Evolutionary conservation across 1,139 yeast species (phyloP), one percentile per base, ranked within the genome.

Genomic region (Geotrichum europaeum): DNA sequence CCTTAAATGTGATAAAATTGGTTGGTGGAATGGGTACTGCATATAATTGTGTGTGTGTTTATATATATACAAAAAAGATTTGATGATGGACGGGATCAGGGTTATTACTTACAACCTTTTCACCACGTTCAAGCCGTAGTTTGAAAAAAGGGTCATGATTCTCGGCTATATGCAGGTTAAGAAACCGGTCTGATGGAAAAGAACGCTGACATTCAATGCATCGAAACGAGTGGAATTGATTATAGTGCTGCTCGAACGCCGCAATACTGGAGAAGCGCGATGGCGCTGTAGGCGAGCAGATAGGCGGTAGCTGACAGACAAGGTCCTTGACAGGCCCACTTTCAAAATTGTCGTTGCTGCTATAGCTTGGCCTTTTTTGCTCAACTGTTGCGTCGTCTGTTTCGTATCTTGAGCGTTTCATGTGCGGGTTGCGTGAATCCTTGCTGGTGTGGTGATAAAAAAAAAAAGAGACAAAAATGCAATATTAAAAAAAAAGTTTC

Each of bases 81-180:
- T 1, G 5, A 10, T 12, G 18, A 34, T 36, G 6, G n/a, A 36
- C 36, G 15, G 36, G 25, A 24, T 24, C 36, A 32, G 36, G 15
- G 15, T 32, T 32, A 40, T 6, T 5, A 64, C 64, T 43, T 57
- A 64, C 64, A 3, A 76, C 75, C 40, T 73, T 73, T 12, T 73
- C 77, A 1, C 83, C 84, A 20, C 71, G 67, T 51, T 80, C 80
- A 59, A 69, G 69, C 50, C 69, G 67, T 1, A 79, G 73, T 32
- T 66, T 67, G 12, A 75, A 70, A 58, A 83, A 78, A 1, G 85
- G 82, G 66, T 83, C 81, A 67, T 84, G 88, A 59, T 75, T 73
- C 64, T 84, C 88, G 28, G 79, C 77, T 4, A 83, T 75, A 65
- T 84, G 89, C n/a, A 83, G 64, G 3, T 76, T 73, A 28, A 84